Conservation (phyloP, 768 basidiomycete genomes). For the Tulasnella sp. region DNA sequence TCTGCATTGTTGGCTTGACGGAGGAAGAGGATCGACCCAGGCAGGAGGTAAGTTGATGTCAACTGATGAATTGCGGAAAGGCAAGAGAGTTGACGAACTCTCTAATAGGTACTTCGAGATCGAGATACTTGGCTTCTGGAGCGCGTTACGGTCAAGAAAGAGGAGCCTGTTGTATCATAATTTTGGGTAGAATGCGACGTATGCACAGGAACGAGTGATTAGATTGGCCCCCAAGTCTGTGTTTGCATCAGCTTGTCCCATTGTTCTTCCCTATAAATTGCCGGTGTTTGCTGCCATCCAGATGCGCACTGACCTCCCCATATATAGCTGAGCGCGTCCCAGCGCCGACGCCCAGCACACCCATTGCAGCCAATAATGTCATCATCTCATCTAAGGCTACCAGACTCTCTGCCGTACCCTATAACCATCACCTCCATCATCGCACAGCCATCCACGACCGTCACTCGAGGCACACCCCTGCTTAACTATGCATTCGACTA, state of each 20-base stretch:
- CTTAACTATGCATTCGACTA: conserved; percentile 76
- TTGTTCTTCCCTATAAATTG: too few relatives aligned
- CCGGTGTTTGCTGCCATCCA: not conserved
- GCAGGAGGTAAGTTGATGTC: not conserved
- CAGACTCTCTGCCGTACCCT: conserved; percentile 60
- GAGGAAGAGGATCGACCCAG: not conserved
- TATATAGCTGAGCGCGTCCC: conserved; percentile 5
- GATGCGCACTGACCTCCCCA: conserved; percentile 7
- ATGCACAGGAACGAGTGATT: too few relatives aligned
- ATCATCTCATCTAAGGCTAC: conserved; percentile 1
- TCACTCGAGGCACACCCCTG: conserved; percentile 65
- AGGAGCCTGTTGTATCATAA: too few relatives aligned
- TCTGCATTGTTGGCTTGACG: not conserved
- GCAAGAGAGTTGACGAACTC: not conserved
- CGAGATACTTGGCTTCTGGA: not conserved
- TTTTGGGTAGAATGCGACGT: too few relatives aligned
- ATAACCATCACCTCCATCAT: conserved; percentile 68
- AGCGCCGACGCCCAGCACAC: not conserved
- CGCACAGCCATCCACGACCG: conserved; percentile 31
- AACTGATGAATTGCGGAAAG: not conserved
- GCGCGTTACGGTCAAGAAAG: not conserved
- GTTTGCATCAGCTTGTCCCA: too few relatives aligned
- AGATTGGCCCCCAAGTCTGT: too few relatives aligned
- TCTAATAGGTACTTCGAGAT: not conserved
- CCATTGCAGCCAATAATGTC: not conserved